Evolutionary conservation across 2,329 filamentous ascomycete genomes (phyloP), one percentile per base, ranked within the genome.

Genomic region (Talaromyces islandicus): DNA sequence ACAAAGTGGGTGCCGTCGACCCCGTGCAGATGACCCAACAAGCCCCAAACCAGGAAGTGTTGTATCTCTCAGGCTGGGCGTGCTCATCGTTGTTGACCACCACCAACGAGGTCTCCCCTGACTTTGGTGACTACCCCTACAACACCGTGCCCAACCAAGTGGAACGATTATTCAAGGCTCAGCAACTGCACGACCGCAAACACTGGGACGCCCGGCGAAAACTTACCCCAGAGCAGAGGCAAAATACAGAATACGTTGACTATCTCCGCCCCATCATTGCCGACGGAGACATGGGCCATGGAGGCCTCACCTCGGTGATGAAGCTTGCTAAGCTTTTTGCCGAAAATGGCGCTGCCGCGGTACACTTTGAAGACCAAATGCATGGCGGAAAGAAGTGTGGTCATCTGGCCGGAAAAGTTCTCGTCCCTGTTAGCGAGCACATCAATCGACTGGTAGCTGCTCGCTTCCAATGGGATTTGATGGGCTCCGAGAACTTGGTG

Each of bases 21-120:
- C 94, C 94, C n/a, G 87, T 97, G 11, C 94, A 99, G 78, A 97
- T 99, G 94, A 96, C 94, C 54, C 94, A 99, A 75, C 94, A 97
- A 80, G 94, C 94, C 17, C 85, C 90, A 6, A 90, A 97, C 77
- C 94, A 97, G 73, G 93, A 99, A 74, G 90, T 97, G 19, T 83
- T 99, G 52, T 99, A 99, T 77, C 83, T 99, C 64, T 97, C 92
- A 0, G 94, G 94, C 63, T 99, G 94, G 94, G 94, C 94, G 5
- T 97, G 94, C 78, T 97, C 93, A 0, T 93, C 92, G 0, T 85
- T 96, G 21, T 81, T 99, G 52, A 97, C 93, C 4, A 88, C 87
- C 10, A 97, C 94, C 41, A 97, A 99, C 78, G 94, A 99, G 75
- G 94, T 99, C 29, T 97, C 92, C 0, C 90, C 94, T 50, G 94